Evolutionary conservation across 768 basidiomycete genomes (phyloP), one percentile per base, ranked within the genome.

Genomic region (Suillus tomentosus): DNA sequence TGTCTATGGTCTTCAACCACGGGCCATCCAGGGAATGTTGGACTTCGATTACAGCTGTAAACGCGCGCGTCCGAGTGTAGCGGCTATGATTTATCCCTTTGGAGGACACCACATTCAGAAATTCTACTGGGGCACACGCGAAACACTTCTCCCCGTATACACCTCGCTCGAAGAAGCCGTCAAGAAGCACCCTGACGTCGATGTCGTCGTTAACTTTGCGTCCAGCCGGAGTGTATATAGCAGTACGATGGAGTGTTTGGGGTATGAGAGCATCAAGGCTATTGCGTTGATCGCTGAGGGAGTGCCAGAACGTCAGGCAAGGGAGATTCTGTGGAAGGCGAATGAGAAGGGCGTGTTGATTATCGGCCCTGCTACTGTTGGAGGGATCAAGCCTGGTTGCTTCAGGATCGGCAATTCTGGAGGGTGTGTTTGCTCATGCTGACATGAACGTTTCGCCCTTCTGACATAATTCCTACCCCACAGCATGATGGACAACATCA

Each of bases 401-500:
- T 99, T 98, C 92, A 87, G 96, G 78, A 99, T 99, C 72, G 96
- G 96, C 73, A 99, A 99, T 86, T 95, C 94, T 65, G 96, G 96
- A 83, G 96, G 92, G 91, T 91, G 10, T 39, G 31, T 42, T 43
- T 42, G 31, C 36, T 15, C 14, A 8, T 6, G 24, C 22, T 50
- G 24, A 50, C 8, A 3, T 51, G 15, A 27, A 9, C 3, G 36
- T 37, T 37, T 37, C 36, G 5, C 36, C 31, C 31, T 31, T 31
- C 36, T 37, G 36, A 37, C 36, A 37, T 37, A 37, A 27, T 24
- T 2, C 5, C 7, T 7, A n/a, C 5, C 3, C 5, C 54, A 7
- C 65, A 90, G 94, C 73, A 99, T 99, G 96, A 97, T 98, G 96
- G 96, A 99, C 84, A 99, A 99, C 84, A 96, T 99, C 81, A 97